These are phyloP conservation scores for Psilocybe cubensis DNA, from an alignment of 768 basidiomycete species.

Conservation along the genomic window DNA sequence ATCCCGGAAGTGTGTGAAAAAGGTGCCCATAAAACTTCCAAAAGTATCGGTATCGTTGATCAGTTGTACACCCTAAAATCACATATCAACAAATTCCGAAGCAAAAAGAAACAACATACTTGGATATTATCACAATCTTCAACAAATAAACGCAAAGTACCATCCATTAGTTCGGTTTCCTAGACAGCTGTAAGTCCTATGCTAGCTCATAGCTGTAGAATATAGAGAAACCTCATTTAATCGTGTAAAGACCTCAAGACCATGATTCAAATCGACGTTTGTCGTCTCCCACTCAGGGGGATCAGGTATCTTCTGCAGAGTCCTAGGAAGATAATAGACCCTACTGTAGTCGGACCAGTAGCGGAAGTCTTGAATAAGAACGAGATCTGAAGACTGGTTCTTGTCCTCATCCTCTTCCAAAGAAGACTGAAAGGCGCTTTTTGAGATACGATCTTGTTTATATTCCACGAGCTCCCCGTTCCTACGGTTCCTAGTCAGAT, in stretches of 20 bases:
- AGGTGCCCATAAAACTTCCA: slow-evolving; percentile 63
- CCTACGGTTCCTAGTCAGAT: slow-evolving; percentile 37
- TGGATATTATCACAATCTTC: slow-evolving; percentile 81
- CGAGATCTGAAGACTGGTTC: neutral
- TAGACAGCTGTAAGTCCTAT: slow-evolving; percentile 26
- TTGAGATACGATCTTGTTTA: slow-evolving; percentile 53
- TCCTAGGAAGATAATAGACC: slow-evolving; percentile 65
- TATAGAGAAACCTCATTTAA: slow-evolving; percentile 56
- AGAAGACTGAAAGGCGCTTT: slow-evolving; percentile 57
- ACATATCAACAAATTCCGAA: neutral
- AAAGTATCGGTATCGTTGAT: slow-evolving; percentile 64
- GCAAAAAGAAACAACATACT: slow-evolving; percentile 38
- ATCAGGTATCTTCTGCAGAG: slow-evolving; percentile 67
- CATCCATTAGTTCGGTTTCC: slow-evolving; percentile 73
- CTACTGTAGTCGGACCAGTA: slow-evolving; percentile 76
- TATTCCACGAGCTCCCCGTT: slow-evolving; percentile 50
- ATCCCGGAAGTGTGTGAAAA: slow-evolving; percentile 66
- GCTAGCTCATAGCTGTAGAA: neutral
- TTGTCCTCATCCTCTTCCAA: slow-evolving; percentile 29
- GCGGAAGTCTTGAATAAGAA: slow-evolving; percentile 34
- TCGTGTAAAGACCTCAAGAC: slow-evolving; percentile 52
- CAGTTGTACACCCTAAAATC: slow-evolving; percentile 66
- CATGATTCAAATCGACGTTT: slow-evolving; percentile 59
- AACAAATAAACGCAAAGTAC: slow-evolving; percentile 63
- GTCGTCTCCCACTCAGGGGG: slow-evolving; percentile 53